Evolutionary conservation across 192 early-diverging fungal species (phyloP).

Genomic region (Umbelopsis ramanniana): DNA sequence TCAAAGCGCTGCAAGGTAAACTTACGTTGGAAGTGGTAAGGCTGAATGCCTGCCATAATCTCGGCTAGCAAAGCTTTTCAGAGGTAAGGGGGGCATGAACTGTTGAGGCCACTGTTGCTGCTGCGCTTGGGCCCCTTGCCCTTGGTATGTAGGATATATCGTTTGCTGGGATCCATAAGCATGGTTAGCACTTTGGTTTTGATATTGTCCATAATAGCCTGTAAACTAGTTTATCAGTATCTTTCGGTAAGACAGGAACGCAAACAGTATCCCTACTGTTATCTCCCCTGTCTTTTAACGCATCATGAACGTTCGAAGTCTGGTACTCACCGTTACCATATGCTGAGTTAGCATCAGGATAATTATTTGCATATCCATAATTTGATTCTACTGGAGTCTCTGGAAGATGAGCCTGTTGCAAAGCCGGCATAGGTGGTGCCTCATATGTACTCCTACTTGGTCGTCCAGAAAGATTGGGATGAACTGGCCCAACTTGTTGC

Average conservation of each 20-base stretch:
- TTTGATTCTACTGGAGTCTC: conserved; percentile 16
- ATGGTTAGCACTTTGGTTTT: background rate
- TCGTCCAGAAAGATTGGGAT: conserved; percentile 14
- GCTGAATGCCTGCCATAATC: conserved; percentile 53
- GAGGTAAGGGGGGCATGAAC: conserved; percentile 1
- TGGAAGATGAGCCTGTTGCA: conserved; percentile 28
- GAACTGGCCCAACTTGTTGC: conserved; percentile 3
- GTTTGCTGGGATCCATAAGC: conserved; percentile 12
- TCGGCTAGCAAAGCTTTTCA: conserved; percentile 43
- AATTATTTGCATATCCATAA: conserved; percentile 19
- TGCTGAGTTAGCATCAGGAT: conserved; percentile 12
- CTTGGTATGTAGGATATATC: conserved; percentile 21
- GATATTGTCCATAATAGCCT: conserved; percentile 22
- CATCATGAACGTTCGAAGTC: background rate
- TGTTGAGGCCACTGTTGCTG: conserved; percentile 38
- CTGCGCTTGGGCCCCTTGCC: conserved; percentile 28
- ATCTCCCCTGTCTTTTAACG: background rate
- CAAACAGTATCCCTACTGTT: no score
- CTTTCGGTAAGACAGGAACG: background rate
- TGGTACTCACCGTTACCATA: conserved; percentile 14
- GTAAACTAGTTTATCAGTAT: background rate
- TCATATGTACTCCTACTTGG: conserved; percentile 37
- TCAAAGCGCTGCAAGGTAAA: background rate
- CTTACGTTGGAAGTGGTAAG: conserved; percentile 56
- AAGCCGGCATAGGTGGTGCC: conserved; percentile 32